Evolutionary conservation across 1,284 basidiomycete genomes (phyloP), one percentile per base, ranked within the genome.

Genomic region (Pyrrhoderma noxium): DNA sequence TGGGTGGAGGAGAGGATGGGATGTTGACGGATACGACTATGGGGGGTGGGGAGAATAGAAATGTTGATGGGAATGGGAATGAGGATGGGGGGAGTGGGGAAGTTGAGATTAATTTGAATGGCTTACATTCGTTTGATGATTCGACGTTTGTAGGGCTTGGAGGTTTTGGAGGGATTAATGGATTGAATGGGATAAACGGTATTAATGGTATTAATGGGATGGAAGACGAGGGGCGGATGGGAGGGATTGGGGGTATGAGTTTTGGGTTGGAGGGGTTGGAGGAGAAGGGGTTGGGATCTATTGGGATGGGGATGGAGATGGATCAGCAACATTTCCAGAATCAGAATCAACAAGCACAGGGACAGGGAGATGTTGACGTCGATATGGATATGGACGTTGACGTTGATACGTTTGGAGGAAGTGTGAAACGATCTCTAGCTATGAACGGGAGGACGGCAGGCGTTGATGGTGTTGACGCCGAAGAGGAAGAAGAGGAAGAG

Each of bases 391-490:
- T 60, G 35, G 59, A 58, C n/a, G 56, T 59, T 25, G 57, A 52
- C 37, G 58, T 59, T 18, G 59, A 62, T n/a, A n/a, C n/a, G 50
- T 57, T 54, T 16, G 56, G 58, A 36, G 58, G 58, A 21, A 57
- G 55, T 22, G 39, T 50, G 37, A 53, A 49, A 25, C 45, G 40
- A 18, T 51, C 44, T 19, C 53, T 58, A 48, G 47, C 36, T 54
- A 49, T 23, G 5, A 88, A 87, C 63, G 69, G 82, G 42, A 85
- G 89, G 60, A 72, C 91, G 45, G 88, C 90, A n/a, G n/a, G n/a
- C 65, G 70, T 72, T 69, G 85, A 31, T 11, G 27, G 5, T 31
- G 7, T 11, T 18, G 70, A 72, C 48, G 64, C 31, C 25, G 22
- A 48, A 13, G 44, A 39, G 22, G 21, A 45, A 37, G 39, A 43